These are phyloP conservation scores for Lasiodiplodia sp. DNA, from an alignment of 2,329 filamentous ascomycete genomes.

Conservation along the genomic window DNA sequence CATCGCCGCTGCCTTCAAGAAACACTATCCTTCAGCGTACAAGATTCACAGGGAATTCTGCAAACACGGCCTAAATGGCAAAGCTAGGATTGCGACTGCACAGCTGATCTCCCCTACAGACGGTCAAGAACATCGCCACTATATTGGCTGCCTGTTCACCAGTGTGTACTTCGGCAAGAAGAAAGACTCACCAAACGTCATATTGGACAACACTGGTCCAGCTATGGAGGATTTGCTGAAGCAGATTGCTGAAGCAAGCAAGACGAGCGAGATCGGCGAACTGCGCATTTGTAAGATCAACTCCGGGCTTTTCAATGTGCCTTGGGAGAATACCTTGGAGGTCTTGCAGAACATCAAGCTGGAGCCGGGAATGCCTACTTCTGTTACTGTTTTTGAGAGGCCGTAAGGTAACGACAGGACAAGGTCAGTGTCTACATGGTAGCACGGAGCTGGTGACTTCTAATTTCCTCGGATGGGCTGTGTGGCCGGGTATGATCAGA, in stretches of 20 bases:
- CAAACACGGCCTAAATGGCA: slow-evolving; percentile 35
- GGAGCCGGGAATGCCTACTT: slow-evolving; percentile 23
- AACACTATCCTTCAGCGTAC: slow-evolving; percentile 60
- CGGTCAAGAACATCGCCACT: slow-evolving; percentile 52
- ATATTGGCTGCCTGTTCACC: slow-evolving; percentile 67
- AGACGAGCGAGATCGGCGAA: slow-evolving; percentile 37
- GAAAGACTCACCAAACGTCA: slow-evolving; percentile 51
- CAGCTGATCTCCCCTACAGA: slow-evolving; percentile 62
- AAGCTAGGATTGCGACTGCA: slow-evolving; percentile 53
- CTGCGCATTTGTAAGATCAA: slow-evolving; percentile 65
- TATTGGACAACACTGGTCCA: slow-evolving; percentile 57
- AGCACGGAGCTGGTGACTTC: not conserved
- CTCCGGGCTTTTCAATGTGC: slow-evolving; percentile 63
- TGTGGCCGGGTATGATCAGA: not conserved
- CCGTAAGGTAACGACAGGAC: not conserved
- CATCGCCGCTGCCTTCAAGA: slow-evolving; percentile 61
- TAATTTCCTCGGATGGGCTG: not conserved
- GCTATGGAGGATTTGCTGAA: slow-evolving; percentile 58
- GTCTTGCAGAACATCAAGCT: slow-evolving; percentile 50
- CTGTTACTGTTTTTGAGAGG: slow-evolving; percentile 24
- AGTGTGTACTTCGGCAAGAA: slow-evolving; percentile 56
- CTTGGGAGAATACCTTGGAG: slow-evolving; percentile 58
- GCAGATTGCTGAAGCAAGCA: slow-evolving; percentile 47
- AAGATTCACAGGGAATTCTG: slow-evolving; percentile 58
- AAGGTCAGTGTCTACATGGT: not conserved